Evolutionary conservation across 768 basidiomycete species (phyloP).

Genomic region (Kwoniella sp.): DNA sequence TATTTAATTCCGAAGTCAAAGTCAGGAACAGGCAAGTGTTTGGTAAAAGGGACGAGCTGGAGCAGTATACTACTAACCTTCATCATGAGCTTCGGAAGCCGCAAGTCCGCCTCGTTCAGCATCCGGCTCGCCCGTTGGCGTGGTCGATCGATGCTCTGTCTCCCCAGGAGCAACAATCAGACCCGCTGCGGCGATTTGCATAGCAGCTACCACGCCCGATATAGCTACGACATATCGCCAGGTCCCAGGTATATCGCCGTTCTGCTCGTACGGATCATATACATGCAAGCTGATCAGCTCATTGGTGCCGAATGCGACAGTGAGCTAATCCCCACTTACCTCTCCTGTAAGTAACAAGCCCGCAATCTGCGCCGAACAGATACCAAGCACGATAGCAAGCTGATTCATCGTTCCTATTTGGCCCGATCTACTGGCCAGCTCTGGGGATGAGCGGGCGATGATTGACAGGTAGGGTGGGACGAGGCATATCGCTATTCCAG

Average conservation of each 20-base stretch:
- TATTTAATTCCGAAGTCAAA: too few relatives aligned
- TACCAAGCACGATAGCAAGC: constrained; percentile 49
- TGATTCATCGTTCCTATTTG: constrained; percentile 52
- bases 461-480: constrained; percentile 50
- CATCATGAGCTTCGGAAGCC: constrained; percentile 11
- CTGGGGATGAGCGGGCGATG: constrained; percentile 38
- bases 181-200: constrained; percentile 34
- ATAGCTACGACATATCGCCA: constrained; percentile 51
- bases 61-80: too few relatives aligned
- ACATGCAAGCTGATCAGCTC: neutral
- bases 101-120: constrained; percentile 3
- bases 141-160: neutral
- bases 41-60: too few relatives aligned
- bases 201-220: constrained; percentile 42
- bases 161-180: constrained; percentile 6
- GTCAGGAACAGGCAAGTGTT: too few relatives aligned
- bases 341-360: constrained; percentile 47
- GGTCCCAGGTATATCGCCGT: constrained; percentile 49
- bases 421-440: constrained; percentile 36
- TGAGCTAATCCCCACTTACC: constrained; percentile 28
- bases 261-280: constrained; percentile 15
- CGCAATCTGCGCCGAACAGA: constrained; percentile 45
- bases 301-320: too few relatives aligned
- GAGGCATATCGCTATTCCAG: constrained; percentile 51
- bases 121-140: constrained; percentile 7